Evolutionary conservation across 2,329 filamentous ascomycete species (phyloP).

Genomic region (Penicillium occitanis): DNA sequence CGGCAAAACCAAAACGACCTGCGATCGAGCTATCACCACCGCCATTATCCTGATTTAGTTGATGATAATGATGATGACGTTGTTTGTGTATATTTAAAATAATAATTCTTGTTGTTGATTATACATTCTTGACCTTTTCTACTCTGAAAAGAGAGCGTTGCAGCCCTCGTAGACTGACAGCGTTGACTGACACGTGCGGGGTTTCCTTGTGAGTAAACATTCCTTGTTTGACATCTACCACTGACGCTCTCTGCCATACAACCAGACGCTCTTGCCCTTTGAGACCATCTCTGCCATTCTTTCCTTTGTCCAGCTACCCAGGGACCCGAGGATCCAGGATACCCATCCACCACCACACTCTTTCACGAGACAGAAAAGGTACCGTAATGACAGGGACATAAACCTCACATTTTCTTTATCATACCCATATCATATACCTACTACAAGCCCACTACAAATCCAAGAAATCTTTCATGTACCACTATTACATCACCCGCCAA

Average conservation of each 20-base stretch:
- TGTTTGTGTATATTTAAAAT: not conserved
- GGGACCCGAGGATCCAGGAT: slow-evolving; percentile 3
- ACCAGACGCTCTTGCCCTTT: not conserved
- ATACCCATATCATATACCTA: not conserved
- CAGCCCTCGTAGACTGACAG: not conserved
- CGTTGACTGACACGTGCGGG: slow-evolving; percentile 8
- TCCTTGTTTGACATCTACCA: slow-evolving; percentile 1
- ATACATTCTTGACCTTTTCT: not conserved
- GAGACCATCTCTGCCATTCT: not conserved
- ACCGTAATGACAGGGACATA: slow-evolving; percentile 20
- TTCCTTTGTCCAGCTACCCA: not conserved
- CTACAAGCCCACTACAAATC: not conserved
- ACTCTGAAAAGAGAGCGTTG: not conserved
- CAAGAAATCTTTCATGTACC: slow-evolving; percentile 40
- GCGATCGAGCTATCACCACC: slow-evolving; percentile 1
- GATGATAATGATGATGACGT: not conserved
- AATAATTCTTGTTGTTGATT: not conserved
- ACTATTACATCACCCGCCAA: slow-evolving; percentile 38
- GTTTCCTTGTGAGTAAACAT: slow-evolving; percentile 18
- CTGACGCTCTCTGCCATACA: not conserved
- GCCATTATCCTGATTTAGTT: not conserved
- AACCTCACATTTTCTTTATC: slow-evolving; percentile 15
- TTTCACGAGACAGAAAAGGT: slow-evolving; percentile 16
- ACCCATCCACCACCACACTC: not conserved
- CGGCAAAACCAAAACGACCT: slow-evolving; percentile 31